phyloP scores from a whole-genome alignment of 1,284 basidiomycete species.

The Ceratobasidium sp. region DNA sequence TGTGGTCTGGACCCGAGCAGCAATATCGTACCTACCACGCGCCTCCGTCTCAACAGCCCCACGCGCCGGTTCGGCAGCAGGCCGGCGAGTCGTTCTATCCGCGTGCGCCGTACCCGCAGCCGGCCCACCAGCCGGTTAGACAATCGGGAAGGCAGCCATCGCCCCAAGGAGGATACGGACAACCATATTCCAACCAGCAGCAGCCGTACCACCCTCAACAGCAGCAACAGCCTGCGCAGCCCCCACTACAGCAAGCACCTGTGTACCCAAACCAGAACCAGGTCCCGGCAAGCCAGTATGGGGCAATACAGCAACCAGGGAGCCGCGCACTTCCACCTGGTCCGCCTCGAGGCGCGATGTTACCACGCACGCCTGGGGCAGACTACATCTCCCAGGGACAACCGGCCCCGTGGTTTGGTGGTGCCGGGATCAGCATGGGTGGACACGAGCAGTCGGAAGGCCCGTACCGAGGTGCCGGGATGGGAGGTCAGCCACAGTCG shows the following conservation, averaged over 20 bases:
- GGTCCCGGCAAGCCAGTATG: slow-evolving; percentile 2
- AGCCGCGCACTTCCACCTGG: slow-evolving; percentile 23
- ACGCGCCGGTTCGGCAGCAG: slow-evolving; percentile 33
- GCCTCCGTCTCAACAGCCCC: slow-evolving; percentile 17
- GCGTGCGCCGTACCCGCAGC: slow-evolving; percentile 13
- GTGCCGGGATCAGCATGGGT: background rate
- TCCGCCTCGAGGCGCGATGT: slow-evolving; percentile 34
- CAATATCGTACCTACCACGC: slow-evolving; percentile 10
- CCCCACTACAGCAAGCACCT: background rate
- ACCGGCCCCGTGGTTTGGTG: slow-evolving; percentile 5
- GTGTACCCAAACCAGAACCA: slow-evolving; percentile 1
- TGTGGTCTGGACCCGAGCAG: slow-evolving; percentile 1
- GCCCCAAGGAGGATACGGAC: slow-evolving; percentile 15
- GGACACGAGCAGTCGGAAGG: slow-evolving; percentile 13
- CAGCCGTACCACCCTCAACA: slow-evolving; percentile 1
- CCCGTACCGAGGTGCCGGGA: slow-evolving; percentile 13
- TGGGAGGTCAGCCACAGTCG: slow-evolving; percentile 19
- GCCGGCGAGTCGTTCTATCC: slow-evolving; percentile 4
- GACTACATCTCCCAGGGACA: slow-evolving; percentile 31
- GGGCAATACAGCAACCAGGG: background rate
- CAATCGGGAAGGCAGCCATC: slow-evolving; percentile 32
- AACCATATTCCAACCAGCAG: background rate
- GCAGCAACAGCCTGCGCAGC: background rate
- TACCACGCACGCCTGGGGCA: slow-evolving; percentile 34
- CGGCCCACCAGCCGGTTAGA: slow-evolving; percentile 12